Conservation (phyloP, 345 rosid genomes). For the Barbarea vulgaris region DNA sequence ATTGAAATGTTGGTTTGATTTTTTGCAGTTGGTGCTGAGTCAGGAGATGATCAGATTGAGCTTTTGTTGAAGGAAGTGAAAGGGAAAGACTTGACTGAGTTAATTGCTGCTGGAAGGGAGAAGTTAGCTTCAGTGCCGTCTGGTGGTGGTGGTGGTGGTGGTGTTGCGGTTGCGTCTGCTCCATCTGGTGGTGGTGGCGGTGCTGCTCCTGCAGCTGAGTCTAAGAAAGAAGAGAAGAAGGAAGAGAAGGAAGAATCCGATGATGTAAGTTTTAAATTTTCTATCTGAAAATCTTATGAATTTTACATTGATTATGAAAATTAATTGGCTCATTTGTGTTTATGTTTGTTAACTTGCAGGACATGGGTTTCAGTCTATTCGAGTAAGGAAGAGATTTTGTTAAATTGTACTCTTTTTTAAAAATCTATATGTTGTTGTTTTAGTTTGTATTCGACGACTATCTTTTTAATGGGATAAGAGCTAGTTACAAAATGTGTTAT, state of each 20-base stretch:
- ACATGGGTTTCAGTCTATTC: slow-evolving; percentile 66
- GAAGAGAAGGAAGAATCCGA: slow-evolving; percentile 85
- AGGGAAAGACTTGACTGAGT: slow-evolving; percentile 75
- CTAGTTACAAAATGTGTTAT: no score
- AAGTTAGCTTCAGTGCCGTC: slow-evolving; percentile 76
- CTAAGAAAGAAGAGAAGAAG: slow-evolving; percentile 78
- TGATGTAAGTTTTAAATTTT: slow-evolving; percentile 60
- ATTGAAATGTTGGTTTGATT: background rate
- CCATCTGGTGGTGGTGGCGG: slow-evolving; percentile 45
- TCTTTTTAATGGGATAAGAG: no score
- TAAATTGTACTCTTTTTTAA: no score
- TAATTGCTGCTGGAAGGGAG: slow-evolving; percentile 83
- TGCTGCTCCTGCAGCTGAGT: slow-evolving; percentile 60
- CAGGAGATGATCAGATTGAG: slow-evolving; percentile 60
- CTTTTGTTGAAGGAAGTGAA: slow-evolving; percentile 61
- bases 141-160: no score
- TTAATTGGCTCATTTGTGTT: background rate
- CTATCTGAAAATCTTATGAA: no score
- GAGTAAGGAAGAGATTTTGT: no score
- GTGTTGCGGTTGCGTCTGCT: slow-evolving; percentile 46
- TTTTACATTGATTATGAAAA: no score
- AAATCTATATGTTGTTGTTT: background rate
- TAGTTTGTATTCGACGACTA: slow-evolving; percentile 8
- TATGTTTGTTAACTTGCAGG: slow-evolving; percentile 51
- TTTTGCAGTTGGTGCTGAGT: slow-evolving; percentile 71